These are phyloP conservation scores for Pythium rishiriense DNA, from an alignment of 352 stramenopile species.

Conservation along the genomic window DNA sequence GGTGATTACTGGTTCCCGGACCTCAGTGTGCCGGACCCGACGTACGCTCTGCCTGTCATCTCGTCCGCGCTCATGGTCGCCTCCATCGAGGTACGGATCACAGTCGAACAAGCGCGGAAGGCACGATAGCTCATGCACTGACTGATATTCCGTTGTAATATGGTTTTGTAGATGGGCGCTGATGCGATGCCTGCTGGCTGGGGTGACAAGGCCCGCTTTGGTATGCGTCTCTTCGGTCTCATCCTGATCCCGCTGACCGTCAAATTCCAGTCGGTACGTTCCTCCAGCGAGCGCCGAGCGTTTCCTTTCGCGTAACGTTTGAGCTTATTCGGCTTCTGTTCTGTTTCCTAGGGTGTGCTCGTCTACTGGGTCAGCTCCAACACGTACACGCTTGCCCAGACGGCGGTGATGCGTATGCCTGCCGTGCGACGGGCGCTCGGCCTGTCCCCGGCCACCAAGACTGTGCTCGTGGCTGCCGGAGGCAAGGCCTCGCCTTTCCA, in stretches of 20 bases:
- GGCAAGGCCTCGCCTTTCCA: conserved; percentile 60
- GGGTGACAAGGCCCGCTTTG: conserved; percentile 75
- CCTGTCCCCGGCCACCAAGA: conserved; percentile 20
- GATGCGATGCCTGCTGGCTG: conserved; percentile 64
- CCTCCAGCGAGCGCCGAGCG: neutral
- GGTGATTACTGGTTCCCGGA: conserved; percentile 84
- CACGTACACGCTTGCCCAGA: conserved; percentile 73
- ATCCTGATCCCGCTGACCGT: conserved; percentile 77
- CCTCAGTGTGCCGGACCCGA: conserved; percentile 73
- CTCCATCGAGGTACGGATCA: conserved; percentile 50
- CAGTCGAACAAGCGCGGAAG: no score
- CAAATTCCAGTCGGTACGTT: conserved; percentile 78
- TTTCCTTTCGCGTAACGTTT: neutral
- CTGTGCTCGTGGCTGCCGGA: conserved; percentile 36
- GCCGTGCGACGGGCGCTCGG: conserved; percentile 49
- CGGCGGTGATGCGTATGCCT: conserved; percentile 53
- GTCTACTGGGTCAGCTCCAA: conserved; percentile 89
- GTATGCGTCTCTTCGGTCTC: conserved; percentile 72
- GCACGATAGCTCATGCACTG: neutral
- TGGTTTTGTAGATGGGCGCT: conserved; percentile 43
- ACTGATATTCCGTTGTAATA: neutral
- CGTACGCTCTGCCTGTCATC: conserved; percentile 74
- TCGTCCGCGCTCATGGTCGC: conserved; percentile 79
- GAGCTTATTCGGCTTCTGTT: neutral
- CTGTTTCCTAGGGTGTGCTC: conserved; percentile 66